Evolutionary conservation across 306 rosid genomes (phyloP), one percentile per base, ranked within the genome.

Genomic region (Argentina anserina): DNA sequence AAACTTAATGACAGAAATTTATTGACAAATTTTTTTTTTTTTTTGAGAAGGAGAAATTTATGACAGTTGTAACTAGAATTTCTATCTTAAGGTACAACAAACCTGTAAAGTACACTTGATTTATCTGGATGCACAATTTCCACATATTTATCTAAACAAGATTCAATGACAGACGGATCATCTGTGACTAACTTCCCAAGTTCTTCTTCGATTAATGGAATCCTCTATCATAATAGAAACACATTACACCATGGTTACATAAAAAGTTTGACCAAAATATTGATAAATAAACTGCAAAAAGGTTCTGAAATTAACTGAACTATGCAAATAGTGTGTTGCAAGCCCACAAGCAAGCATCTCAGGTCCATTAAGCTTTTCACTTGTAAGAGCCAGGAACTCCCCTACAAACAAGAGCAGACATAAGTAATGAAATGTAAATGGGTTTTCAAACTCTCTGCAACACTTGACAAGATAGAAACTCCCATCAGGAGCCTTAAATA

Each of bases 281-380:
- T 40, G 53, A 23, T 29, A 70, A 60, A 29, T 37, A 40, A 37
- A 76, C 67, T 45, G 56, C 47, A 26, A 41, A 67, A 66, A 65
- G 49, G 72, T 45, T 70, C 71, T 75, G 75, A 78, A 86, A 86
- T 71, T 81, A 93, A 93, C 94, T 80, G 87, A 78, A 77, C 70
- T 81, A 84, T 77, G 83, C 21, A 87, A 72, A 79, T 94, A 91
- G 77, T 94, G 98, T 8, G 97, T 94, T 21, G 96, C 98, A 81
- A 91, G 95, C 65, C 97, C 97, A 77, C 95, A 89, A 45, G 91
- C 78, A 80, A 83, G 41, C 97, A 94, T 91, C 82, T 94, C 96
- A 59, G 68, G 86, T 77, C 96, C 97, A 21, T 75, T 85, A 72
- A 89, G 95, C 64, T 88, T 94, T 69, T 80, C 92, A 74, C 98